These are phyloP conservation scores for Phytomonas francai DNA, from an alignment of 208 protist genomes.

Conservation along the genomic window DNA sequence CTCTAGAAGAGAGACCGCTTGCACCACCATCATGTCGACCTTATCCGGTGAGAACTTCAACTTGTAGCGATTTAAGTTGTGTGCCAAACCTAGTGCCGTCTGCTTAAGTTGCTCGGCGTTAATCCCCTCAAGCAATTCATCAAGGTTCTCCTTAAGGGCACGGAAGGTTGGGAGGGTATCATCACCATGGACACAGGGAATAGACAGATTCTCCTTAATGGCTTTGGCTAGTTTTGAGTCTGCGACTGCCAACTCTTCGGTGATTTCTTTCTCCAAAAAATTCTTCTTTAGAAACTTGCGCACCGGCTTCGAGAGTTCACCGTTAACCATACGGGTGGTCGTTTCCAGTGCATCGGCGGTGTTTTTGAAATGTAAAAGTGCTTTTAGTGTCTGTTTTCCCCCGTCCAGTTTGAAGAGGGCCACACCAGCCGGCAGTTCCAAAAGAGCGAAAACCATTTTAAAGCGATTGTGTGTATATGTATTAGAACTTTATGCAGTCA, in stretches of 20 bases:
- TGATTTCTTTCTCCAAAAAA: constrained; percentile 85
- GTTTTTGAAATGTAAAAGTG: constrained; percentile 92
- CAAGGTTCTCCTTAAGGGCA: constrained; percentile 92
- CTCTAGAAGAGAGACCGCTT: constrained; percentile 98
- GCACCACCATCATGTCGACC: constrained; percentile 99
- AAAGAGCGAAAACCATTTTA: constrained; percentile 94
- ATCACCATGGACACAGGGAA: constrained; percentile 89
- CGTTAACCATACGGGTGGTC: constrained; percentile 94
- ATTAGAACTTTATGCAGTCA: not conserved
- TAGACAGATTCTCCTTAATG: constrained; percentile 96
- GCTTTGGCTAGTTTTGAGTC: constrained; percentile 94
- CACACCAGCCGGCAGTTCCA: constrained; percentile 98
- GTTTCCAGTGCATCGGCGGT: constrained; percentile 96
- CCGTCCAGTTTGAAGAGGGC: constrained; percentile 97
- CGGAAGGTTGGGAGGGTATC: constrained; percentile 92
- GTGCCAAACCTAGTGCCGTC: constrained; percentile 97
- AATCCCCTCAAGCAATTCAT: constrained; percentile 81
- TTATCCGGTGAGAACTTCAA: constrained; percentile 99
- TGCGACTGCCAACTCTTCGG: constrained; percentile 90
- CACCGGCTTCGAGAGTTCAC: constrained; percentile 93
- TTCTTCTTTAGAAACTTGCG: constrained; percentile 98
- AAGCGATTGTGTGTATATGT: constrained; percentile 6
- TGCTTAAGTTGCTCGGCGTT: constrained; percentile 88
- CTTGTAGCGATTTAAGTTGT: constrained; percentile 98
- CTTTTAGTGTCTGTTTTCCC: constrained; percentile 86